Conservation (phyloP, 1,284 basidiomycete species). For the Sporisorium graminicola region DNA sequence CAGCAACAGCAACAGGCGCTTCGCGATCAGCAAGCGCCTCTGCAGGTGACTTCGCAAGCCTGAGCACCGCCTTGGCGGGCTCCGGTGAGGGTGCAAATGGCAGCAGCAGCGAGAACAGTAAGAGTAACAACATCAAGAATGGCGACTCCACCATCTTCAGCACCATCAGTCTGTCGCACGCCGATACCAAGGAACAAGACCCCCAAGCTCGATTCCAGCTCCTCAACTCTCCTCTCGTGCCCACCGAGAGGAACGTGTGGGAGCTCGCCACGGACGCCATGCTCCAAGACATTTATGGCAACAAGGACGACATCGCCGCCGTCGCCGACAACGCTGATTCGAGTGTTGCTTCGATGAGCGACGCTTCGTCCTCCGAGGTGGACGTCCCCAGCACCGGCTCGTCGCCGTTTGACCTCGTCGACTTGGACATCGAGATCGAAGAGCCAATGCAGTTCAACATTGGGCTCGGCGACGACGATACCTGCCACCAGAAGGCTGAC, state of each 20-base stretch:
- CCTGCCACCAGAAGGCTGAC: constrained; percentile 9
- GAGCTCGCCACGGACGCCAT: constrained; percentile 50
- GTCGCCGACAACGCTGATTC: constrained; percentile 7
- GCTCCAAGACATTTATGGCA: constrained; percentile 45
- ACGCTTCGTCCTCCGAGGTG: constrained; percentile 13
- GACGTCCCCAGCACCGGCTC: constrained; percentile 31
- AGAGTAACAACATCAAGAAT: constrained; percentile 2
- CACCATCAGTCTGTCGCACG: constrained; percentile 29
- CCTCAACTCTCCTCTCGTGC: constrained; percentile 41
- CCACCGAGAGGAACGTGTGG: constrained; percentile 39
- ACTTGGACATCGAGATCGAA: constrained; percentile 53
- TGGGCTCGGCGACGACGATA: constrained; percentile 22
- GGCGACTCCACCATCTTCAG: constrained; percentile 25
- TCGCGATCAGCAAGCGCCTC: constrained; percentile 38
- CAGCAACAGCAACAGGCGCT: constrained; percentile 34
- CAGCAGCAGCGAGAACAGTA: constrained; percentile 10
- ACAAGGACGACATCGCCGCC: constrained; percentile 7
- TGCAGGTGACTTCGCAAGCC: constrained; percentile 44
- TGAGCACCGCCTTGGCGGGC: constrained; percentile 30
- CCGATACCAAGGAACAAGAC: constrained; percentile 24
- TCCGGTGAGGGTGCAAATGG: constrained; percentile 21
- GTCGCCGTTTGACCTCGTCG: constrained; percentile 50
- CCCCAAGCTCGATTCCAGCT: constrained; percentile 29
- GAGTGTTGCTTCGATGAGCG: constrained; percentile 13
- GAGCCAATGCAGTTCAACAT: constrained; percentile 45